These are phyloP conservation scores for Pulicaria dysenterica DNA, from an alignment of 129 eudicot genomes.

Conservation along the genomic window DNA sequence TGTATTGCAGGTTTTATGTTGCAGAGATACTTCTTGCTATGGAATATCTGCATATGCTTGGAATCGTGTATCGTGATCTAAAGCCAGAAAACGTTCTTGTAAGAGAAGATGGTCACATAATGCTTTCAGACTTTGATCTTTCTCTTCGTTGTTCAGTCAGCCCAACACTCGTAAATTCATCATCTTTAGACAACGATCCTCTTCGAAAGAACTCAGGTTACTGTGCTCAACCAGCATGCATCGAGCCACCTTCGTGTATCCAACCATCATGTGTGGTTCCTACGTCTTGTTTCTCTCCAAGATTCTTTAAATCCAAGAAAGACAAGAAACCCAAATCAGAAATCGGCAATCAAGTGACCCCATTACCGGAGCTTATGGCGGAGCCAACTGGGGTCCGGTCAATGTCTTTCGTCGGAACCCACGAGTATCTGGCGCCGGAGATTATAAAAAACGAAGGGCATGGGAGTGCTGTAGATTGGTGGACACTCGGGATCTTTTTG, in stretches of 20 bases:
- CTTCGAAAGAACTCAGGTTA: conserved; percentile 51
- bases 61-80: conserved; percentile 85
- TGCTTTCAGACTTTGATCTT: conserved; percentile 89
- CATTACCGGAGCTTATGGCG: conserved; percentile 91
- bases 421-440: conserved; percentile 91
- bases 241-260: conserved; percentile 80
- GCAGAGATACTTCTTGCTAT: conserved; percentile 91
- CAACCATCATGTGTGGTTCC: conserved; percentile 88
- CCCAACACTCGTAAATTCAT: conserved; percentile 75
- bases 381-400: conserved; percentile 95
- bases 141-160: conserved; percentile 87
- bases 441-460: conserved; percentile 95
- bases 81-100: conserved; percentile 97
- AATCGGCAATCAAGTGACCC: conserved; percentile 68
- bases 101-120: conserved; percentile 93
- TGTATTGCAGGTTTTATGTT: conserved; percentile 72
- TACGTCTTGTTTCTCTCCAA: conserved; percentile 80
- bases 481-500: conserved; percentile 87
- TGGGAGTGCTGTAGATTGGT: conserved; percentile 97
- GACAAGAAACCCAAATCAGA: conserved; percentile 61
- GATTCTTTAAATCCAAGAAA: conserved; percentile 78
- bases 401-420: conserved; percentile 98
- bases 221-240: conserved; percentile 78
- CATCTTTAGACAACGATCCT: conserved; percentile 48
- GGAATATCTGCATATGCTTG: conserved; percentile 98